Conservation (phyloP, 2,329 filamentous ascomycete species). For the Claviceps citrina region DNA sequence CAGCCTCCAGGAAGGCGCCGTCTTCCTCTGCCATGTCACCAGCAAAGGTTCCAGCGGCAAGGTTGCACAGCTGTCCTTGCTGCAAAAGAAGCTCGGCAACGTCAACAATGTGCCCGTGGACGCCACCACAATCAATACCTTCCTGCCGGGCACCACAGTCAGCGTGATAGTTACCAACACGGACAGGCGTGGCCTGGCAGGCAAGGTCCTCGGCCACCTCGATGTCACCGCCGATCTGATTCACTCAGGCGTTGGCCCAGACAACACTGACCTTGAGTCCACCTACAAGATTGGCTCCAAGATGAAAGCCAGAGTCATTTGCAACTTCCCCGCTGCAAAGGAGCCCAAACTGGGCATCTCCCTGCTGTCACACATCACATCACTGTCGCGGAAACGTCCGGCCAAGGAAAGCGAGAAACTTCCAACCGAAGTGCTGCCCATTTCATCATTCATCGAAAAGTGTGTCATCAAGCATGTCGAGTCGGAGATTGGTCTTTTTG, state of each 20-base stretch:
- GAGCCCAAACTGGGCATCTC: conserved; percentile 78
- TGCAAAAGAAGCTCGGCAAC: conserved; percentile 53
- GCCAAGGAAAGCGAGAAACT: conserved; percentile 23
- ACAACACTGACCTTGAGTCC: conserved; percentile 53
- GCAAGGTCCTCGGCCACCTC: conserved; percentile 83
- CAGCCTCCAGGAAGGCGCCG: conserved; percentile 64
- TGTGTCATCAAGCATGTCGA: conserved; percentile 71
- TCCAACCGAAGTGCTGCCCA: conserved; percentile 45
- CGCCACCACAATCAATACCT: conserved; percentile 76
- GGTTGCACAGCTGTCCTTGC: conserved; percentile 71
- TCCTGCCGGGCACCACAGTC: conserved; percentile 80
- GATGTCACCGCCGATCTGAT: conserved; percentile 83
- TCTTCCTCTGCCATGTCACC: conserved; percentile 69
- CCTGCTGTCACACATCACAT: conserved; percentile 66
- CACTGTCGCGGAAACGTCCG: conserved; percentile 36
- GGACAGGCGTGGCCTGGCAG: conserved; percentile 57
- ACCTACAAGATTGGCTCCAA: conserved; percentile 75
- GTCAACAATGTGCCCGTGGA: conserved; percentile 50
- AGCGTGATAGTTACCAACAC: conserved; percentile 71
- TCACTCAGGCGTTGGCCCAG: conserved; percentile 65
- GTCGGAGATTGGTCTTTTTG: conserved; percentile 64
- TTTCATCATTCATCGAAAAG: conserved; percentile 62
- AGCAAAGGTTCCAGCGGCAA: conserved; percentile 63
- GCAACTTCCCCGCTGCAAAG: conserved; percentile 66
- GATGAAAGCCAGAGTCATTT: conserved; percentile 73